These are phyloP conservation scores for Lachnellula suecica DNA, from an alignment of 2,329 filamentous ascomycete species.

Conservation along the genomic window DNA sequence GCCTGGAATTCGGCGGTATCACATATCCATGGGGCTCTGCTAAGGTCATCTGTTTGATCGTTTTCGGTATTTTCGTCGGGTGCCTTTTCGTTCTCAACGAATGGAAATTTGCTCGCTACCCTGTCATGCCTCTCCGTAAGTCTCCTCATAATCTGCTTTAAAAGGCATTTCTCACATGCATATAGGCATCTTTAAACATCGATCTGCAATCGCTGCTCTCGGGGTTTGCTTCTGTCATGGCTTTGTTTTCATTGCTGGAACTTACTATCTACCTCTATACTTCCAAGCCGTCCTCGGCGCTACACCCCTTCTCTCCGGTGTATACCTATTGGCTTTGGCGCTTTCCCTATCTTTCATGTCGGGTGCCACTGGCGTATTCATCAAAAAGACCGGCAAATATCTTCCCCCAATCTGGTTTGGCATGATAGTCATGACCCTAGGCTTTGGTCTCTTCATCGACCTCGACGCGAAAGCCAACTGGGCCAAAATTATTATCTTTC, in stretches of 20 bases:
- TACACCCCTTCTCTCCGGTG: conserved; percentile 67
- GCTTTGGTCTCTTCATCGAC: conserved; percentile 62
- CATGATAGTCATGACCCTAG: conserved; percentile 60
- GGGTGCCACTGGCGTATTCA: conserved; percentile 52
- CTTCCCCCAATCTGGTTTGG: conserved; percentile 57
- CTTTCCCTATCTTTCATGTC: conserved; percentile 65
- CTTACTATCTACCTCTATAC: conserved; percentile 54
- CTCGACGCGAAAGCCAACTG: conserved; percentile 56
- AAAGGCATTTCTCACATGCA: conserved; percentile 62
- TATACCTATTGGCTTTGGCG: conserved; percentile 71
- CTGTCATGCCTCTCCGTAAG: conserved; percentile 68
- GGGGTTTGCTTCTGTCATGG: conserved; percentile 72
- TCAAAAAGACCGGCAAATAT: conserved; percentile 65
- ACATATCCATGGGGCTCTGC: conserved; percentile 55
- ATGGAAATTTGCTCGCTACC: conserved; percentile 70
- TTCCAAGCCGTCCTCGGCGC: conserved; percentile 57
- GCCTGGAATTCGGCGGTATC: conserved; percentile 81
- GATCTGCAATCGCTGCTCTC: conserved; percentile 66
- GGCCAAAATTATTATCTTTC: conserved; percentile 57
- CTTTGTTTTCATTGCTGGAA: conserved; percentile 37
- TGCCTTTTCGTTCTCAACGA: conserved; percentile 67
- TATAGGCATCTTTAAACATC: conserved; percentile 64
- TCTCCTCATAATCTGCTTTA: not conserved
- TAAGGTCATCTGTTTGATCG: conserved; percentile 47
- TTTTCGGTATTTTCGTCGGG: conserved; percentile 59